phyloP scores from a whole-genome alignment of 805 yeast genomes.

The Peterozyma toletana region DNA sequence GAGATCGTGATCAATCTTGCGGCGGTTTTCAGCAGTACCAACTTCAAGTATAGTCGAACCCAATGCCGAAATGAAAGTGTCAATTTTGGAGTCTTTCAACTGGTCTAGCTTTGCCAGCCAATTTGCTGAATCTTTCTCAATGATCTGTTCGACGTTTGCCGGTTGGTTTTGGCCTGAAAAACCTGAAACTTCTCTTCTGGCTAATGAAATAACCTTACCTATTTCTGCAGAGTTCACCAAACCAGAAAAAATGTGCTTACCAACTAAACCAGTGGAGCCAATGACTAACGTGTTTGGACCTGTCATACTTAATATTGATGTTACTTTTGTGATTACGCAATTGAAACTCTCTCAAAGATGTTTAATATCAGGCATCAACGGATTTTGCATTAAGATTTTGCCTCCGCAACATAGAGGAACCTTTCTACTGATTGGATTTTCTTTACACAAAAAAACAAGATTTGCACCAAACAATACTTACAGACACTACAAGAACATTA shows the following conservation, averaged over 20 bases:
- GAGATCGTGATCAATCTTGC: constrained; percentile 66
- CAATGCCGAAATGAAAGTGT: constrained; percentile 53
- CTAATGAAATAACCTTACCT: constrained; percentile 36
- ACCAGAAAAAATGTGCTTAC: constrained; percentile 43
- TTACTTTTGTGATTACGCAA: too few relatives aligned
- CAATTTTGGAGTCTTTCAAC: constrained; percentile 23
- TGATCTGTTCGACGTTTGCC: constrained; percentile 14
- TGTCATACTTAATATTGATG: too few relatives aligned
- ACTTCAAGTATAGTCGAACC: constrained; percentile 74
- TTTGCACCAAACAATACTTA: too few relatives aligned
- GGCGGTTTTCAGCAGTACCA: constrained; percentile 66
- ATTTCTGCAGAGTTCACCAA: constrained; percentile 30
- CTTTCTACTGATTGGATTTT: too few relatives aligned
- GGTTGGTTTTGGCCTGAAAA: constrained; percentile 3
- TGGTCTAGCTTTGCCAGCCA: constrained; percentile 40
- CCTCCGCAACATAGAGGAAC: too few relatives aligned
- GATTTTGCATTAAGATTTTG: too few relatives aligned
- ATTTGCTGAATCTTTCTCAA: constrained; percentile 34
- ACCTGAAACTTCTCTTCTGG: constrained; percentile 37
- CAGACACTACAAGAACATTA: too few relatives aligned
- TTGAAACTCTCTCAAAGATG: too few relatives aligned
- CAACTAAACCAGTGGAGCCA: constrained; percentile 81
- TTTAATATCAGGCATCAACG: too few relatives aligned
- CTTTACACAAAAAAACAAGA: too few relatives aligned
- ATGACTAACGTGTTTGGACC: constrained; percentile 24